Base-by-base conservation (phyloP, 805 yeast genomes). In the Candida boidinii region DNA sequence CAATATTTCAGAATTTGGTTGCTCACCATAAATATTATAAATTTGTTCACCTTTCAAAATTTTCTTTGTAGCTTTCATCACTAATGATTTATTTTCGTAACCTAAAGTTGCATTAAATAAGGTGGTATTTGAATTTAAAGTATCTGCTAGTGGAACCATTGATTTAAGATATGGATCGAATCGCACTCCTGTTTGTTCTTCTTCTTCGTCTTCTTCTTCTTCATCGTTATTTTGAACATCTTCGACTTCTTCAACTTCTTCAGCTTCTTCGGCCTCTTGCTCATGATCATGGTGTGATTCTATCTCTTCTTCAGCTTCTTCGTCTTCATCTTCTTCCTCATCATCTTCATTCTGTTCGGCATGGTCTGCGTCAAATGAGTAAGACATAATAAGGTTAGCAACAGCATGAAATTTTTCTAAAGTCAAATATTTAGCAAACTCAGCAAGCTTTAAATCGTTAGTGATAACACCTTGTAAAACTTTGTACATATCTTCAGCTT, bases 61-160 rank as follows among this genome's bases (percentile, higher is more conserved):
- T 4, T 60, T 54, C 35, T 69, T 70, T 7, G 72, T 72, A 2
- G 94, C 72, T 29, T 69, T 66, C 94, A 92, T 85, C n/a, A 73
- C 74, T 22, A 88, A 58, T 7, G 53, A 49, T 5, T 62, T 69
- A 2, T 57, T 54, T 15, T 64, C 60, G 39, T 74, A 74, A 26
- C 66, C 67, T 39, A 87, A 58, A 36, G 76, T 70, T 7, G 96
- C 95, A 53, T 90, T 90, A 46, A 76, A 76, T 13, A 70, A 60
- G 7, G 67, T 66, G 1, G 95, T 81, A 49, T 88, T 92, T 1
- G 96, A 85, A 50, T 92, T 90, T 38, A 92, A 60, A 16, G 85
- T 77, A 51, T 90, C 98, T 0, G 97, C 97, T 29, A 87, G 60
- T 0, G 97, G 95, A 3, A 88, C 86, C 95, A 92, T 80, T 1